Evolutionary conservation across 768 basidiomycete genomes (phyloP), one percentile per base, ranked within the genome.

Genomic region (Hypholoma sublateritium): DNA sequence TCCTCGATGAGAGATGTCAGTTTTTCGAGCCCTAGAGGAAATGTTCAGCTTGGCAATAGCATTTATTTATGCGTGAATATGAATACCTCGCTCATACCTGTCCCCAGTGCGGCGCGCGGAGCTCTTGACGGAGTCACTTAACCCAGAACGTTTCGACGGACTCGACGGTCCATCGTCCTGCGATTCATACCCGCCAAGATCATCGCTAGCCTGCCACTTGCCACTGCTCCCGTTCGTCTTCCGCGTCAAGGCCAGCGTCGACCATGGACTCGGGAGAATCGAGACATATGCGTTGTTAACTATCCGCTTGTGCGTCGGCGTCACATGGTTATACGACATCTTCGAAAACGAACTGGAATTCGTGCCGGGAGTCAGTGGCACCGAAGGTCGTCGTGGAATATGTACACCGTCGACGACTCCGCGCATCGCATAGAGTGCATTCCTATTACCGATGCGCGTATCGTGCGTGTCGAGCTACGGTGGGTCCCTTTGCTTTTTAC

Each of bases 21-120:
- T 68, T 91, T 95, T 65, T 95, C 89, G 4, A 90, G 70, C 0
- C 72, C 89, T 88, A 42, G 45, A 24, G 50, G n/a, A n/a, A n/a
- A n/a, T n/a, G n/a, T n/a, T n/a, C n/a, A n/a, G n/a, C n/a, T n/a
- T n/a, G n/a, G n/a, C n/a, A n/a, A n/a, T n/a, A n/a, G n/a, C n/a
- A n/a, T n/a, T n/a, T n/a, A n/a, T n/a, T n/a, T n/a, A n/a, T n/a
- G n/a, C n/a, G 34, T 25, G 47, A 19, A 70, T 71, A 45, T 89
- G 88, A 64, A 92, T n/a, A n/a, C n/a, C n/a, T n/a, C n/a, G n/a
- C n/a, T n/a, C n/a, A n/a, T n/a, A 90, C 37, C 91, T 77, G 53
- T 89, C 89, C 4, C 88, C 89, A 1, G 85, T 87, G 19, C 84
- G 79, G 48, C 81, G 80, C 39, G 76, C 77, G 32, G 85, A 83